These are phyloP conservation scores for Microsporum canis DNA, from an alignment of 2,329 filamentous ascomycete genomes.

Conservation along the genomic window DNA sequence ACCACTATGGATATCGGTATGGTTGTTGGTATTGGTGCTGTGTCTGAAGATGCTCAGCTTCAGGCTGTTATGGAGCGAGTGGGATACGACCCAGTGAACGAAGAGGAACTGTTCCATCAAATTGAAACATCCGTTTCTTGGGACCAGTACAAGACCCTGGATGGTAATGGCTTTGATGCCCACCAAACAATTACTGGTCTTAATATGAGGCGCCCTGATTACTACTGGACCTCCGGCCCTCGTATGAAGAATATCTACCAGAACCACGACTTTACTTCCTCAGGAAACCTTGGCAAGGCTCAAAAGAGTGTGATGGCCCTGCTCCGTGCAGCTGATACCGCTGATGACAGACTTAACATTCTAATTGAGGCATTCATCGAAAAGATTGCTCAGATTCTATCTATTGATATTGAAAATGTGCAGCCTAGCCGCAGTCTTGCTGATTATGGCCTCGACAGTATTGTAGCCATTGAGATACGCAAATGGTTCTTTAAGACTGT, in stretches of 20 bases:
- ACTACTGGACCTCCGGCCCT: constrained; percentile 15
- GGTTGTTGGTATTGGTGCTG: constrained; percentile 13
- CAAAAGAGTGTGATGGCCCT: constrained; percentile 12
- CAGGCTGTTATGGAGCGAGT: constrained; percentile 16
- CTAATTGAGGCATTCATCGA: constrained; percentile 13
- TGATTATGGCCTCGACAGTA: constrained; percentile 17
- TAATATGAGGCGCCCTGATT: constrained; percentile 15
- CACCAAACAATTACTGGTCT: constrained; percentile 18
- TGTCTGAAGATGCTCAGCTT: constrained; percentile 15
- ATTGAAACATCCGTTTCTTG: constrained; percentile 16
- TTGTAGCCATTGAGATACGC: constrained; percentile 18
- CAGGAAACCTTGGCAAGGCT: constrained; percentile 5
- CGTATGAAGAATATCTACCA: constrained; percentile 16
- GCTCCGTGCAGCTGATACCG: constrained; percentile 9
- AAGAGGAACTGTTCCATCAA: constrained; percentile 16
- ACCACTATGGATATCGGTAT: constrained; percentile 11
- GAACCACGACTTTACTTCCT: constrained; percentile 15
- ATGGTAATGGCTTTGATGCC: constrained; percentile 10
- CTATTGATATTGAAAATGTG: constrained; percentile 9
- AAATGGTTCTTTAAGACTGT: constrained; percentile 19
- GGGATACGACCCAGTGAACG: constrained; percentile 17
- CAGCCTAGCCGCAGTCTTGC: constrained; percentile 12
- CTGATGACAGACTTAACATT: constrained; percentile 8
- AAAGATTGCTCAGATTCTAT: constrained; percentile 11
- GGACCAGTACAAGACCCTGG: constrained; percentile 5